These are phyloP conservation scores for Collybia nuda DNA, from an alignment of 768 basidiomycete genomes.

Conservation along the genomic window DNA sequence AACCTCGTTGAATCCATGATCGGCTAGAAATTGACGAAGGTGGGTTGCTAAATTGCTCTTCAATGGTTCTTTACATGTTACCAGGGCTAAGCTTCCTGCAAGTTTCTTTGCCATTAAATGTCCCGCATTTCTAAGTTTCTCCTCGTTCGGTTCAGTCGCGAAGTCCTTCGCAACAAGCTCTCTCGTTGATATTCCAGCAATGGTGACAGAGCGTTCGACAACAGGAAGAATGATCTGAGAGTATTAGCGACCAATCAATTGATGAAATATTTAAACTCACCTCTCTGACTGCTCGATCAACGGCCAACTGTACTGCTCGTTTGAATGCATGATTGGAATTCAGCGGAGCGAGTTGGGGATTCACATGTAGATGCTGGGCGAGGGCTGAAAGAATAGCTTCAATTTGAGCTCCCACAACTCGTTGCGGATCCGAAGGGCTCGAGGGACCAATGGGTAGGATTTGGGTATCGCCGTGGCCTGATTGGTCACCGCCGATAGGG, in stretches of 20 bases:
- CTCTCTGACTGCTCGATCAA: slow-evolving; percentile 94
- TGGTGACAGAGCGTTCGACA: slow-evolving; percentile 96
- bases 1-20: slow-evolving; percentile 90
- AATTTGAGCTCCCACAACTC: slow-evolving; percentile 72
- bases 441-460: slow-evolving; percentile 61
- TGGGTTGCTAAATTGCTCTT: slow-evolving; percentile 90
- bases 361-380: slow-evolving; percentile 74
- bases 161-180: slow-evolving; percentile 97
- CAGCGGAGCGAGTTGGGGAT: slow-evolving; percentile 69
- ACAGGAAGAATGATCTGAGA: slow-evolving; percentile 91
- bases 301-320: slow-evolving; percentile 84
- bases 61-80: slow-evolving; percentile 97
- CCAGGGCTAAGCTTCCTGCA: slow-evolving; percentile 92
- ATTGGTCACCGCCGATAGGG: slow-evolving; percentile 73
- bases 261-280: slow-evolving; percentile 36
- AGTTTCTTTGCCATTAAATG: slow-evolving; percentile 97
- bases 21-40: slow-evolving; percentile 77
- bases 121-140: slow-evolving; percentile 86
- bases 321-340: slow-evolving; percentile 84
- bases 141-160: slow-evolving; percentile 87
- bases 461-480: slow-evolving; percentile 55
- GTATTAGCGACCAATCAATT: slow-evolving; percentile 3
- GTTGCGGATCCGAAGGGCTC: slow-evolving; percentile 62
- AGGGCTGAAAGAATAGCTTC: slow-evolving; percentile 77
- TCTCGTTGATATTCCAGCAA: slow-evolving; percentile 95